phyloP scores from a whole-genome alignment of 257 asterid genomes.

The Solanum peruvianum region DNA sequence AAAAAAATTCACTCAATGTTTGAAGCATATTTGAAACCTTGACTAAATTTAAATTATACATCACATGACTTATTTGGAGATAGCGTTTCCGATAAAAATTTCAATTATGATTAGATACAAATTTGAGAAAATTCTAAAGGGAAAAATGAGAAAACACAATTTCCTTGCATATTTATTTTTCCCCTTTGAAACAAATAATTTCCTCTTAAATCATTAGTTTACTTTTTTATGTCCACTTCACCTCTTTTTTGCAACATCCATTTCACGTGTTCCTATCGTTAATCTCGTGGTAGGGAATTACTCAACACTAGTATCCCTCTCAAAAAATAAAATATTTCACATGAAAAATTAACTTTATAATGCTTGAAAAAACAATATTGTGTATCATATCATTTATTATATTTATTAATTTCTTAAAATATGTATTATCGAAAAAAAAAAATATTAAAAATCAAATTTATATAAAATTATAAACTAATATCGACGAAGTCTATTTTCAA shows the following conservation, averaged over 20 bases:
- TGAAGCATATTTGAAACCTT: fast-evolving
- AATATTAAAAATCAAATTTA: not conserved
- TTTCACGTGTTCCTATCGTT: not conserved
- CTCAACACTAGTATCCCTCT: not conserved
- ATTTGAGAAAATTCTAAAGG: not conserved
- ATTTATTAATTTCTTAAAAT: not conserved
- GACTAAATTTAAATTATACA: no score
- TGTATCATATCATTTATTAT: no score
- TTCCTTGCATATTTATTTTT: not conserved
- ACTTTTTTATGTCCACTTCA: not conserved
- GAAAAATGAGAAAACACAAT: not conserved
- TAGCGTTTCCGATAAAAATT: no score
- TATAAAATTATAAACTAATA: not conserved
- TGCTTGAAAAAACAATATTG: not conserved
- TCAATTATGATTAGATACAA: not conserved
- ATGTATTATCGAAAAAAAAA: not conserved
- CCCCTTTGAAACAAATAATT: not conserved
- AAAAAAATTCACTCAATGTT: fast-evolving
- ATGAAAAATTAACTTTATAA: not conserved
- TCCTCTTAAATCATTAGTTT: not conserved
- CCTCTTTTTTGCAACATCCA: not conserved
- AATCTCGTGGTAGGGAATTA: not conserved
- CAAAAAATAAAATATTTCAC: not conserved
- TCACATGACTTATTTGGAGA: no score
- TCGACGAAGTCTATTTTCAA: not conserved